Conservation (phyloP, 805 yeast species). For the Metschnikowia hibisci region DNA sequence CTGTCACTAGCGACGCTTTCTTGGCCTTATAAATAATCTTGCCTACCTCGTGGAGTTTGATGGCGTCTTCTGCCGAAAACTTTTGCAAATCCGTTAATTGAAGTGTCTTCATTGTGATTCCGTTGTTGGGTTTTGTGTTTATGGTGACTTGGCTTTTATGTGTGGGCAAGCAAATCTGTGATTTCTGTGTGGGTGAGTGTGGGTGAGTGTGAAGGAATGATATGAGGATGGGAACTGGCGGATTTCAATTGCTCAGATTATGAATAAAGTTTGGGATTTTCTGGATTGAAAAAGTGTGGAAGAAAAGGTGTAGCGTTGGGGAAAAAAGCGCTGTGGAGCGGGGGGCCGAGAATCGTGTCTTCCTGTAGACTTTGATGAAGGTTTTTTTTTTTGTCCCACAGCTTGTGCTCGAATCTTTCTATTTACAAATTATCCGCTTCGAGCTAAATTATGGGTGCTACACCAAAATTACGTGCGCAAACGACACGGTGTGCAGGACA, state of each 20-base stretch:
- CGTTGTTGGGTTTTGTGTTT: not conserved
- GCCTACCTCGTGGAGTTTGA: conserved; percentile 37
- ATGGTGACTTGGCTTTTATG: not conserved
- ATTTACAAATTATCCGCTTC: conserved; percentile 3
- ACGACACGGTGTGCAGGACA: not conserved
- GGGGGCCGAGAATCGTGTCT: conserved; percentile 1
- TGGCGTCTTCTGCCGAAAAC: conserved; percentile 27
- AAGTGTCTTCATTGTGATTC: conserved; percentile 27
- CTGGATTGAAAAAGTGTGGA: not conserved
- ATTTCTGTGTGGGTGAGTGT: not conserved
- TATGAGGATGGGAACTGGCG: not conserved
- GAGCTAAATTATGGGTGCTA: conserved; percentile 3
- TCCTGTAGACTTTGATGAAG: not conserved
- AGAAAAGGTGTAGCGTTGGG: not conserved
- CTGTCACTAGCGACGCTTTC: conserved; percentile 70
- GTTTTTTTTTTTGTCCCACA: conserved; percentile 4
- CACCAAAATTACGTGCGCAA: conserved; percentile 2
- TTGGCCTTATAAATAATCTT: conserved; percentile 48
- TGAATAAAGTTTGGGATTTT: too few species aligned
- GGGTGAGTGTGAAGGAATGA: not conserved
- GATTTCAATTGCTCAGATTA: not conserved
- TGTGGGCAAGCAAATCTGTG: not conserved
- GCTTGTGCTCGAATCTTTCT: conserved; percentile 2
- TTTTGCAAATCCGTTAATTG: conserved; percentile 19
- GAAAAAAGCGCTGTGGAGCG: not conserved